Conservation (phyloP, 2,329 filamentous ascomycete genomes). For the Xylaria sp. region DNA sequence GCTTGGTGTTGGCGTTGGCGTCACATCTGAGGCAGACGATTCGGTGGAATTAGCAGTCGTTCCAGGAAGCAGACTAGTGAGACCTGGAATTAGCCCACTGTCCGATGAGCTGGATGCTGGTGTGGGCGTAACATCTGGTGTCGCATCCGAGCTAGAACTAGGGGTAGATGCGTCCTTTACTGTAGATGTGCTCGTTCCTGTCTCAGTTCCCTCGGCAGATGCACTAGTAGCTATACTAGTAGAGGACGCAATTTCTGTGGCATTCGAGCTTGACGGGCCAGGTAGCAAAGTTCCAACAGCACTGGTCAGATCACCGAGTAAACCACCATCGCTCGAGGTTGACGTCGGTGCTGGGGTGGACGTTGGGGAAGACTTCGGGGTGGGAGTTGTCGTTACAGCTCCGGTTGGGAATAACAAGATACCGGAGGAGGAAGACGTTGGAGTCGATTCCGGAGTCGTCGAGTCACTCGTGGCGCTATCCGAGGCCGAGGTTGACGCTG, state of each 20-base stretch:
- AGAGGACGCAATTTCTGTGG: conserved; percentile 15
- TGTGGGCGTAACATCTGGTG: conserved; percentile 16
- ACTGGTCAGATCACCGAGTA: conserved; percentile 32
- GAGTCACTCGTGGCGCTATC: conserved; percentile 17
- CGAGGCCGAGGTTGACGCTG: conserved; percentile 8
- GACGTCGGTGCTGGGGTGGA: conserved; percentile 24
- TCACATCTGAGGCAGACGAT: conserved; percentile 21
- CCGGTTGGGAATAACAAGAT: conserved; percentile 48
- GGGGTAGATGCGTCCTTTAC: conserved; percentile 33
- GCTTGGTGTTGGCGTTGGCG: conserved; percentile 32
- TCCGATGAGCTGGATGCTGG: conserved; percentile 26
- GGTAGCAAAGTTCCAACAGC: conserved; percentile 17
- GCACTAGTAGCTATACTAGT: conserved; percentile 3
- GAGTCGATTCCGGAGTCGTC: not conserved
- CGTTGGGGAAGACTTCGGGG: conserved; percentile 12
- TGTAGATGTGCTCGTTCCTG: not conserved
- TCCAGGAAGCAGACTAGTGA: conserved; percentile 30
- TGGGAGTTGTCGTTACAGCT: conserved; percentile 40
- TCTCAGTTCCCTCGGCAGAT: conserved; percentile 19
- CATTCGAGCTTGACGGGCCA: conserved; percentile 22
- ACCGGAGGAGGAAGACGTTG: conserved; percentile 40
- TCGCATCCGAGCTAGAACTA: conserved; percentile 17
- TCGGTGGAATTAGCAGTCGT: conserved; percentile 39
- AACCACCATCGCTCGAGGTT: conserved; percentile 38
- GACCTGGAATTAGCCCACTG: conserved; percentile 9